phyloP scores from a whole-genome alignment of 768 basidiomycete species.

The Leccinum obscurum region DNA sequence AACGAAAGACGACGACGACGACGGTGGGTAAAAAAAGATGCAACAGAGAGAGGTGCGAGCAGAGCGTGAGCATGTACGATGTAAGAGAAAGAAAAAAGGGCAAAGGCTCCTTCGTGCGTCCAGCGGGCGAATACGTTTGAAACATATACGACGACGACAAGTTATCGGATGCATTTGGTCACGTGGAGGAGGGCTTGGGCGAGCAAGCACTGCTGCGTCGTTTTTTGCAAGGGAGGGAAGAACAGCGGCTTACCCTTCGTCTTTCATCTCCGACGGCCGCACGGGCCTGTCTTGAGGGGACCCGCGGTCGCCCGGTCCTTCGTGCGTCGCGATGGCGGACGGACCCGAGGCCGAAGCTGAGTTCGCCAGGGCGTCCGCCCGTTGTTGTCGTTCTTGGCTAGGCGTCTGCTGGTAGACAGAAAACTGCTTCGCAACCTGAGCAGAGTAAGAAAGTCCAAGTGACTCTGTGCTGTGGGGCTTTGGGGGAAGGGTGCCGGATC shows the following conservation, averaged over 20 bases:
- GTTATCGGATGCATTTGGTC: conserved; percentile 16
- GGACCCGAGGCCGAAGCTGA: conserved; percentile 12
- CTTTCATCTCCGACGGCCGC: conserved; percentile 74
- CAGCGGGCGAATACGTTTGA: conserved; percentile 17
- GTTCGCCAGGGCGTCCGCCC: conserved; percentile 27
- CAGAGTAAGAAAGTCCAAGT: conserved; percentile 53
- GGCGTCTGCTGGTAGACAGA: conserved; percentile 65
- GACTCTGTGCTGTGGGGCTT: conserved; percentile 28
- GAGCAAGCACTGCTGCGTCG: conserved; percentile 16
- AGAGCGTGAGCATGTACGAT: conserved; percentile 19
- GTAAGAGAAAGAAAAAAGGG: conserved; percentile 8
- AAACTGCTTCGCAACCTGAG: conserved; percentile 66
- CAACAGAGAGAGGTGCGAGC: conserved; percentile 10
- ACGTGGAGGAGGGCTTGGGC: conserved; percentile 10
- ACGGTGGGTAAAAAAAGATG: conserved; percentile 16
- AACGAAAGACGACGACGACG: conserved; percentile 15
- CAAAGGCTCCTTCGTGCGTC: conserved; percentile 20
- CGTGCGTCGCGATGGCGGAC: conserved; percentile 38
- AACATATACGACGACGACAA: conserved; percentile 9
- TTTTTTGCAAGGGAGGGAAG: conserved; percentile 10
- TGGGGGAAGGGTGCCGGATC: conserved; percentile 26
- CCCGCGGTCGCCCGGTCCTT: conserved; percentile 30
- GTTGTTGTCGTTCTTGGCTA: conserved; percentile 60
- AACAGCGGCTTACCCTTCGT: conserved; percentile 69
- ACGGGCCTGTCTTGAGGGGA: conserved; percentile 50